These are phyloP conservation scores for Aspergillus carbonarius DNA, from an alignment of 2,329 filamentous ascomycete genomes.

Conservation along the genomic window DNA sequence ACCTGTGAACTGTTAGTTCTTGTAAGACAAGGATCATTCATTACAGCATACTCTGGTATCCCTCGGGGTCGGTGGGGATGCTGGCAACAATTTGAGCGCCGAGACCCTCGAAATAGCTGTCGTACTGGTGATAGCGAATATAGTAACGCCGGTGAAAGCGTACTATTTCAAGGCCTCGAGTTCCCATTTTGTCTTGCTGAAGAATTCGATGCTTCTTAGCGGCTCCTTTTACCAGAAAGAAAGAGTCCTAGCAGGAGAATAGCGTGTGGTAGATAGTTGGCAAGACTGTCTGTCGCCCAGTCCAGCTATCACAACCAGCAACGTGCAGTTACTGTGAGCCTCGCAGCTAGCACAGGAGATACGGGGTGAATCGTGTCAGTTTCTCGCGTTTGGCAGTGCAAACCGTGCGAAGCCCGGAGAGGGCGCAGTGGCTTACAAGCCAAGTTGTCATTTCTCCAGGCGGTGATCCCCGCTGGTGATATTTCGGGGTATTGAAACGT, in stretches of 20 bases:
- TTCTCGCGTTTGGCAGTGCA: no score
- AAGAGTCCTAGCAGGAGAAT: background rate
- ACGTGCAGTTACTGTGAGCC: no score
- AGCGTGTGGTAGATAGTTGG: background rate
- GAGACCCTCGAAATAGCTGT: conserved; percentile 4
- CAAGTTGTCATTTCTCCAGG: no score
- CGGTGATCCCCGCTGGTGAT: no score
- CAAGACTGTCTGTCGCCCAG: background rate
- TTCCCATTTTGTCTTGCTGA: background rate
- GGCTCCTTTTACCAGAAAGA: background rate
- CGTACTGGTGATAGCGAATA: background rate
- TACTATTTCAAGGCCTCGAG: conserved; percentile 7
- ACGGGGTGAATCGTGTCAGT: no score
- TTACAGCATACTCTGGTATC: conserved; percentile 3
- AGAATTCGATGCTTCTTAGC: no score
- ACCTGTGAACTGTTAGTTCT: background rate
- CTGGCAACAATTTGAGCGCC: conserved; percentile 2
- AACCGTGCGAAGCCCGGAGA: no score
- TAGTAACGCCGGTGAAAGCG: conserved; percentile 10
- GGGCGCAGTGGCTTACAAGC: no score
- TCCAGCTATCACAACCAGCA: background rate
- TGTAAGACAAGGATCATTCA: background rate
- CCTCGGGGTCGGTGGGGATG: conserved; percentile 4
- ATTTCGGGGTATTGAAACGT: no score
- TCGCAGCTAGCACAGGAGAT: no score